Base-by-base conservation (phyloP, 1,284 basidiomycete genomes). In the Trichosporon sp. region DNA sequence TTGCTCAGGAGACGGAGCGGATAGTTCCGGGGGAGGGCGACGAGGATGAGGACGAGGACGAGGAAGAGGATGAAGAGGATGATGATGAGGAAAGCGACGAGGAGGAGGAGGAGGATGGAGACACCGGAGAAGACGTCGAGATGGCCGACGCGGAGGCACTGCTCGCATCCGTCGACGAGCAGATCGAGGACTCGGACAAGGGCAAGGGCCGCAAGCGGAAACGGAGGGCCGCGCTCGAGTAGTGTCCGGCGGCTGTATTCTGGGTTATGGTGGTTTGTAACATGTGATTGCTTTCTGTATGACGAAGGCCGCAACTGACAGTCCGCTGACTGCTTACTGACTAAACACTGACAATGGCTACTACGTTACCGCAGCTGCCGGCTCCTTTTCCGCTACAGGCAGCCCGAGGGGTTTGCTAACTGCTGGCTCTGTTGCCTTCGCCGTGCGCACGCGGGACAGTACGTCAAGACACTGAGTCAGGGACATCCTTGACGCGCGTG, bases 1-100 rank as follows among this genome's bases (percentile, higher is more conserved):
- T 80, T n/a, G 72, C 73, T 44, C 67, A 35, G 42, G 70, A 67
- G 35, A 67, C 35, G 42, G 73, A 62, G 66, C 73, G 69, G 67
- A 58, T 78, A 27, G 44, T 75, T 1, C 69, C 71, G 44, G 74
- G 70, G 12, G 31, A 65, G 29, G 63, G n/a, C 2, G 65, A 47
- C 18, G 66, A 34, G 7, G 51, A 38, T 2, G 69, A 56, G 31
- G 35, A 23, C 4, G 65, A 38, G 67, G 67, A 64, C 13, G 65
- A 62, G 9, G 71, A 67, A 4, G 64, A 34, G 23, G 65, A 65
- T 0, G 64, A 42, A 6, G 68, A 53, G 1, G 70, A 64, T 15
- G 42, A 65, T 2, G 66, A 44, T 0, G 69, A 60, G 0, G 68
- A 12, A 3, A 65, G 32, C 15, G 60, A 35, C 0, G 62, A 63